Evolutionary conservation across 139 green algal species (phyloP), one percentile per base, ranked within the genome.

Genomic region (Chlorella sp.): DNA sequence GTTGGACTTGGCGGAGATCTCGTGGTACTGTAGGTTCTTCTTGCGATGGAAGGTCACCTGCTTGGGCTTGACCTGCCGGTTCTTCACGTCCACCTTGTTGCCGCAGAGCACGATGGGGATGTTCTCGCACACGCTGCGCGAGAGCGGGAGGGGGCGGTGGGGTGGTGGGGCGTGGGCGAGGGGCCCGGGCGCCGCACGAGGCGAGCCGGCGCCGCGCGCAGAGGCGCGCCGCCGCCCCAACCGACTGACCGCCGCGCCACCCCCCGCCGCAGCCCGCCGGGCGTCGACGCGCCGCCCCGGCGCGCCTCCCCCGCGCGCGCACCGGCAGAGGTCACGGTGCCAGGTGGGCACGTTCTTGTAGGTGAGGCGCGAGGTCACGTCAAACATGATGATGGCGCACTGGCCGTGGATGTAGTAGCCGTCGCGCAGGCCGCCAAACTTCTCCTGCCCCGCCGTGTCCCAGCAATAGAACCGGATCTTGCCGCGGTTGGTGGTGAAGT

Each of bases 361-460:
- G 41, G 96, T 99, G 53, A 98, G 87, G 41, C 96, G 91, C 21
- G 93, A 98, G 4, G 96, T 99, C n/a, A 99, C 96, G 83, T 99
- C 96, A 88, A 99, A 99, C 96, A 99, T 99, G 88, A 99, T 99
- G 90, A 99, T 99, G 25, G 96, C 96, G 84, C 96, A 99, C 85
- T 99, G 94, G 14, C 95, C 94, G 82, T 99, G 93, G 71, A 99
- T 99, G 86, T 97, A 98, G 83, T 99, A 99, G 9, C 96, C 96
- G 82, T 99, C 96, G 40, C 96, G 93, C 76, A 99, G 90, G 17
- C 96, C 96, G 51, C 96, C 96, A 83, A 99, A 99, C 89, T 97
- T 98, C 80, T 97, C 93, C 80, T 98, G 94, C 31, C 96, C 96
- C n/a, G 96, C 96, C 33, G 96, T 99, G 84, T 99, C 96, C 96